Evolutionary conservation across 805 yeast genomes (phyloP).

Genomic region (Candida stauntonica): DNA sequence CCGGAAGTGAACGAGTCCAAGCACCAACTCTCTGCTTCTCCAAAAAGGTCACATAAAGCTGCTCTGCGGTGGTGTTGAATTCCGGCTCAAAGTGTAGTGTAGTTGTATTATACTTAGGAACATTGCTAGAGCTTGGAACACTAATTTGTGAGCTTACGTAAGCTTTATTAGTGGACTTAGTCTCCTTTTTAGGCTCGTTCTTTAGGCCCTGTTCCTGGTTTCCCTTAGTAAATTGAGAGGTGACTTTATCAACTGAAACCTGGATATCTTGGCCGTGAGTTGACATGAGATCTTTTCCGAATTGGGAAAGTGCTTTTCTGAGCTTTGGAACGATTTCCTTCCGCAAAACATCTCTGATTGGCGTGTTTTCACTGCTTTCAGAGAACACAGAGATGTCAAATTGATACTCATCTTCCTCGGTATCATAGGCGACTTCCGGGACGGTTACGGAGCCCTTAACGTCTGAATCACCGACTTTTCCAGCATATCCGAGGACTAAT

Average conservation of each 20-base stretch:
- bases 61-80: conserved; percentile 86
- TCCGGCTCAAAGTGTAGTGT: conserved; percentile 70
- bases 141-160: no score
- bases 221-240: conserved; percentile 50
- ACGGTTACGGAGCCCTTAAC: conserved; percentile 71
- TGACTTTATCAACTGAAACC: conserved; percentile 62
- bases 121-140: conserved; percentile 20
- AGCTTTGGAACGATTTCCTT: conserved; percentile 62
- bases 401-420: conserved; percentile 80
- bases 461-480: conserved; percentile 36
- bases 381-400: conserved; percentile 67
- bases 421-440: conserved; percentile 94
- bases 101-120: conserved; percentile 75
- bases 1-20: conserved; percentile 77
- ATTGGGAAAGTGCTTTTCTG: conserved; percentile 52
- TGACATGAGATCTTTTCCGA: conserved; percentile 73
- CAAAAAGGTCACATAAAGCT: conserved; percentile 70
- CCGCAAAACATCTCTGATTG: conserved; percentile 47
- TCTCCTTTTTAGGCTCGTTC: no score
- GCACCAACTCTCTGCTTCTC: conserved; percentile 79
- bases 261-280: conserved; percentile 86
- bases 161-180: conserved; percentile 4
- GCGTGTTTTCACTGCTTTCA: conserved; percentile 48
- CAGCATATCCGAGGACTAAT: conserved; percentile 54
- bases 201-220: conserved; percentile 39